Base-by-base conservation (phyloP, 352 stramenopile species). In the Phytophthora ohioensis region DNA sequence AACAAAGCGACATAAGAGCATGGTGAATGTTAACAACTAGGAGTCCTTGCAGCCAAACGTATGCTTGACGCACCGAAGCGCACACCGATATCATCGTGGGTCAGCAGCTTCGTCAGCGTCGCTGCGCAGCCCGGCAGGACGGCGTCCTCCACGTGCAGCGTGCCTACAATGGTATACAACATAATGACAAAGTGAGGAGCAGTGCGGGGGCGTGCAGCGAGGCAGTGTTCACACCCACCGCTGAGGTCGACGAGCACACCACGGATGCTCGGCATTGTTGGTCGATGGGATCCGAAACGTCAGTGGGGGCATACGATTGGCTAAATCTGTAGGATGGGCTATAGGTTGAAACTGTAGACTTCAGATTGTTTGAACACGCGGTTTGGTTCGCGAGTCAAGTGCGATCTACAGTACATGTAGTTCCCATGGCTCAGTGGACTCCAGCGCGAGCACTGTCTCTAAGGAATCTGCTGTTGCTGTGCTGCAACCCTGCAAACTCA, bases 231-330 rank as follows among this genome's bases (percentile, higher is more conserved):
- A 36, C 9, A 73, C 79, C 52, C 42, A 88, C 82, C 80, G 68
- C 79, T 88, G 48, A 88, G 71, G 56, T 88, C 82, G 51, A 90
- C 71, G 21, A 90, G 74, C 27, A 84, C 79, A 35, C 73, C 80
- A 17, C 69, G 78, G 51, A 88, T 77, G 12, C 43, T 53, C 13
- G 60, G 30, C 70, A 78, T 81, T 52, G 48, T 54, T 1, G 41
- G 5, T 13, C 41, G 41, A 46, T 21, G 13, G 9, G 7, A 12
- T 46, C 3, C 41, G 12, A 46, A 46, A 46, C 41, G 41, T 27
- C 41, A 46, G 41, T 6, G 15, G 21, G 21, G 21, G 0, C 41
- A 46, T 15, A 13, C 21, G 41, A 46, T 46, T 53, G 27, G 52
- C 17, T 27, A 27, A 27, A 27, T 27, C 21, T 27, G 21, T 27